Conservation (phyloP, 352 stramenopile species). For the Lagenidium giganteum region DNA sequence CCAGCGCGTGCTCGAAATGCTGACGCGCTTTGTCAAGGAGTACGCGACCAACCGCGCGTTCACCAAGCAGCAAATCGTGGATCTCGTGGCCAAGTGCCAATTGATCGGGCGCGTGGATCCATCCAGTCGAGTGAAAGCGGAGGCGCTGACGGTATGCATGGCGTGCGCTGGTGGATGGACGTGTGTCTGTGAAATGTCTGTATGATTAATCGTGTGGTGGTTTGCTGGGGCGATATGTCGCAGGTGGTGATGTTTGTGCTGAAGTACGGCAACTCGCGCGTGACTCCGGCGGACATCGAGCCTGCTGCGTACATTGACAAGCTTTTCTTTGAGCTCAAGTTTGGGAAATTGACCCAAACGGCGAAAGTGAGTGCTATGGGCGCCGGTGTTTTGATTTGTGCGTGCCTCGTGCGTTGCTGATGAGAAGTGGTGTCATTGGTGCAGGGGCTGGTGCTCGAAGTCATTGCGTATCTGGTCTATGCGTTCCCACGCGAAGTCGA, state of each 20-base stretch:
- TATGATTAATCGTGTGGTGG: too few relatives aligned
- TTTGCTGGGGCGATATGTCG: too few relatives aligned
- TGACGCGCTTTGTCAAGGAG: slow-evolving; percentile 43
- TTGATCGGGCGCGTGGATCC: slow-evolving; percentile 41
- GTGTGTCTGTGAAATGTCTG: background rate
- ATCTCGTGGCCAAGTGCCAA: slow-evolving; percentile 38
- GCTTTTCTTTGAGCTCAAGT: slow-evolving; percentile 75
- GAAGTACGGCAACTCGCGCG: slow-evolving; percentile 24
- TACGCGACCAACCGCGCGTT: slow-evolving; percentile 44
- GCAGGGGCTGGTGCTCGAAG: slow-evolving; percentile 54
- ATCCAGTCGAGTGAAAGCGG: slow-evolving; percentile 62
- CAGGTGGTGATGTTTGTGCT: slow-evolving; percentile 60
- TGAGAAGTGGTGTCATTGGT: too few relatives aligned
- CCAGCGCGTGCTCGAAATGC: slow-evolving; percentile 40
- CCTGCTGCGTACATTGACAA: slow-evolving; percentile 55
- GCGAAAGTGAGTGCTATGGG: slow-evolving; percentile 29
- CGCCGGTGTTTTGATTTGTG: background rate
- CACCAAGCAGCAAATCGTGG: slow-evolving; percentile 36
- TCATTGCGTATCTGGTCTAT: slow-evolving; percentile 54
- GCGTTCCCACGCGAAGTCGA: slow-evolving; percentile 36
- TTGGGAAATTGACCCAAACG: slow-evolving; percentile 60
- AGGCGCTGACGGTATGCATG: slow-evolving; percentile 31
- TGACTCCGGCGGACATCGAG: slow-evolving; percentile 44
- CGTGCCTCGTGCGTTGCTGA: too few relatives aligned
- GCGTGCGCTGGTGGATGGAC: background rate